Conservation (phyloP, 2,329 filamentous ascomycete species). For the Amylocarpus encephaloides region DNA sequence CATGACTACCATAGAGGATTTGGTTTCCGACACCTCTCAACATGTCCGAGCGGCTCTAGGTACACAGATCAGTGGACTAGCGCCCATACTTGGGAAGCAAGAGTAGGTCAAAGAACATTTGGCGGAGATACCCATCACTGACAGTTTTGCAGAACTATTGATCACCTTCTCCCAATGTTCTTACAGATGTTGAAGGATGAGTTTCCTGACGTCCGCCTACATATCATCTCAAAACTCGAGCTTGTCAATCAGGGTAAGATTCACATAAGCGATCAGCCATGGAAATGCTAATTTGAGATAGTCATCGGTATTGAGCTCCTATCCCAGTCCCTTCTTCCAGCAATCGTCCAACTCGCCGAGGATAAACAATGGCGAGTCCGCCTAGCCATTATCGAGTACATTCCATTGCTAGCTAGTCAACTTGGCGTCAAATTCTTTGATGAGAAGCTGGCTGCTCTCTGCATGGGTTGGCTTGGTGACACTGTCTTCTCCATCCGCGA, state of each 20-base stretch:
- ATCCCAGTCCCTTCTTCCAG: conserved; percentile 91
- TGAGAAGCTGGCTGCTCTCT: conserved; percentile 88
- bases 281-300: conserved; percentile 33
- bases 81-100: conserved; percentile 95
- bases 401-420: conserved; percentile 90
- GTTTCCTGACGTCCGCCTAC: conserved; percentile 93
- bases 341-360: conserved; percentile 94
- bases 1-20: conserved; percentile 91
- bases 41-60: conserved; percentile 93
- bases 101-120: conserved; percentile 56
- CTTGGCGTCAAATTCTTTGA: conserved; percentile 97
- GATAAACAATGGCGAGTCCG: conserved; percentile 99
- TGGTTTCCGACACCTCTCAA: conserved; percentile 93
- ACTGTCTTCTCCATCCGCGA: conserved; percentile 98
- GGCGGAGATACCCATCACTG: conserved; percentile 17
- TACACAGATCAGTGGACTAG: conserved; percentile 93
- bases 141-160: conserved; percentile 64
- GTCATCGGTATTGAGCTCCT: conserved; percentile 97
- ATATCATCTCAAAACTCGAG: conserved; percentile 99
- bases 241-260: conserved; percentile 84
- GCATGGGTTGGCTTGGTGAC: conserved; percentile 98
- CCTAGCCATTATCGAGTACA: conserved; percentile 98
- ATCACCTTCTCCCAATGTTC: conserved; percentile 97
- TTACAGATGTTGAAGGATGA: conserved; percentile 99
- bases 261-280: not conserved